A percentile compares a stretch with the other conserved stretches of the same genome.
Conservation (phyloP, 768 basidiomycete genomes). For the Suillus decipiens region DNA sequence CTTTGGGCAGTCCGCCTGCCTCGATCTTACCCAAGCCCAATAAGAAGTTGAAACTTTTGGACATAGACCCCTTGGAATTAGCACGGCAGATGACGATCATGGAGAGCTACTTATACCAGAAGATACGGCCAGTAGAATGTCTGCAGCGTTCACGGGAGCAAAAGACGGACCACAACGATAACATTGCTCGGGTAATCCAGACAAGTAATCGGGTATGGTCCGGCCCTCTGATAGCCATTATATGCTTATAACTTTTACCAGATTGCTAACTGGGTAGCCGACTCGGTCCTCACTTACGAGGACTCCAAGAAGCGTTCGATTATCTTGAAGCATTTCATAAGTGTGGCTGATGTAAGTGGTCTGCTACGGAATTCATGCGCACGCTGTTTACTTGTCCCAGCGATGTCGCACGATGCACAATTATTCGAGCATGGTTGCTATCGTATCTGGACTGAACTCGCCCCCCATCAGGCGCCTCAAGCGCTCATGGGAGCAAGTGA, state of each 20-base stretch:
- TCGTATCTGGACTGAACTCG: conserved; percentile 91
- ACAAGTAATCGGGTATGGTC: conserved; percentile 77
- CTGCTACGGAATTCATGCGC: background rate
- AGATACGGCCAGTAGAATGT: conserved; percentile 89
- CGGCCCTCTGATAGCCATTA: background rate
- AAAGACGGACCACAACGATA: conserved; percentile 71
- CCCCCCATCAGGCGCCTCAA: conserved; percentile 92
- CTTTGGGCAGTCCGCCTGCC: conserved; percentile 64
- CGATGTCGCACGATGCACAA: conserved; percentile 89
- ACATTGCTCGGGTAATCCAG: conserved; percentile 85
- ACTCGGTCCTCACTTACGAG: conserved; percentile 76
- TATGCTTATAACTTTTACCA: conserved; percentile 31
- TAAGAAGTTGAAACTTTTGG: conserved; percentile 78
- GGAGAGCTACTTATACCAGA: conserved; percentile 85
- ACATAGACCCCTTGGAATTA: conserved; percentile 87
- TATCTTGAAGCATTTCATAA: conserved; percentile 88
- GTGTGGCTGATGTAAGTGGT: conserved; percentile 80
- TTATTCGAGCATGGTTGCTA: conserved; percentile 96
- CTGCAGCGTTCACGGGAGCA: conserved; percentile 81
- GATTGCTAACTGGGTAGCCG: conserved; percentile 94
- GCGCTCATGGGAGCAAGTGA: conserved; percentile 91
- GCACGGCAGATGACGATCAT: conserved; percentile 92
- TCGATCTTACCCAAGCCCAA: conserved; percentile 72
- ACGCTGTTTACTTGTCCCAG: conserved; percentile 42
- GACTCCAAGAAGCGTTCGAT: conserved; percentile 82